Evolutionary conservation across 106 monocot species (phyloP), one percentile per base, ranked within the genome.

Genomic region (Iris macrosiphon): DNA sequence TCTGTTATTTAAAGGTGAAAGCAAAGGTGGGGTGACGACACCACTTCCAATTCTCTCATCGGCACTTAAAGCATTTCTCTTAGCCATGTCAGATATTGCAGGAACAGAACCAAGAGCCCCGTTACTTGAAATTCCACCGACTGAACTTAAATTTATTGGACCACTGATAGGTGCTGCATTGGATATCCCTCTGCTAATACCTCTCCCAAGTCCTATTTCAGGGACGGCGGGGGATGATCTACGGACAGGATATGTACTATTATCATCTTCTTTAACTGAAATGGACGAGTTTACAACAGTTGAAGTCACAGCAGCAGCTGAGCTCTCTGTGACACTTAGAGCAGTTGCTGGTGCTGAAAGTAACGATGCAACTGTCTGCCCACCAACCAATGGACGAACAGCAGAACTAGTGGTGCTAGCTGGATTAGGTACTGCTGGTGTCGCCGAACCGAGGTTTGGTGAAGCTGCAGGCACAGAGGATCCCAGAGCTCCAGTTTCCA

Each of bases 221-320:
- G 62, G 81, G 54, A 81, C 69, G n/a, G 79, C 78, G 42, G 94
- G 94, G 49, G 94, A 95, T 52, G 82, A 32, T 59, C 78, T 78
- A 35, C 69, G 87, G 15, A 37, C 62, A 39, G 79, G 70, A 25
- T 85, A 72, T 29, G 8, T 67, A 48, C 46, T 49, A 55, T 30
- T 79, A 72, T 85, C 85, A 49, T 89, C 95, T 40, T 95, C 89
- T 59, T 89, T 95, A 14, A 67, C 44, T 40, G 74, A 61, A n/a
- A 34, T 48, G 5, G 82, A 61, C 25, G 69, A 42, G 42, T 57
- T 88, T 28, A 60, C 31, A 49, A 63, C 49, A n/a, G 82, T 51
- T 28, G 73, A 13, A 45, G 70, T 30, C 20, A 49, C 30, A 71
- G 55, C 10, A 69, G 57, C 57, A 65, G 71, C 46, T 51, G 73